Base-by-base conservation (phyloP, 768 basidiomycete genomes). In the Mycena haematopus region DNA sequence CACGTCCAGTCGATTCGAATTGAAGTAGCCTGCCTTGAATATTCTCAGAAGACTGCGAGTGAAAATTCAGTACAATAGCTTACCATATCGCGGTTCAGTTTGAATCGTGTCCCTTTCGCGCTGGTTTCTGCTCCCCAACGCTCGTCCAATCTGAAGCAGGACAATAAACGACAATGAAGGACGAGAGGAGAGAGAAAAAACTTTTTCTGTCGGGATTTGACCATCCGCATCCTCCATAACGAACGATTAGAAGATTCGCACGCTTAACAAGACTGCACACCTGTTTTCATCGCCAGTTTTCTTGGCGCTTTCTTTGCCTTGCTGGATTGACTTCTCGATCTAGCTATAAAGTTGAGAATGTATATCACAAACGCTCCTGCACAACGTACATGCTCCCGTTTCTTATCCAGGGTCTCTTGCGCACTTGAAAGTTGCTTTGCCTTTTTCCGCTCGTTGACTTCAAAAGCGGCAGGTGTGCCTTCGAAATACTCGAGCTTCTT, bases 251-350 rank as follows among this genome's bases (percentile, higher is more conserved):
- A 8, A 8, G 8, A 49, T 31, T 42, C 21, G 6, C 52, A 40
- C 19, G 19, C 1, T 7, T 42, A 21, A 24, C 22, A 9, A 15
- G 0, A 31, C 13, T 7, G 22, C 19, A 31, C 47, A 55, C 63
- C 83, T 79, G 64, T 88, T 88, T 54, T 89, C 86, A 65, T 89
- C 87, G 0, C 86, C 87, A 0, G 84, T 84, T 36, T 80, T 77
- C 66, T 81, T 86, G 1, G 86, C 86, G 8, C 78, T 76, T 53
- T 78, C 77, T 1, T 80, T 74, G 11, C 80, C 84, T 52, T 79
- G 79, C 38, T 81, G 79, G 35, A 90, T 90, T 24, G 83, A 82
- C 5, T 80, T 78, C 68, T 84, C 79, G 46, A 89, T 85, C 67
- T 80, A 74, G n/a, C n/a, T n/a, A n/a, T n/a, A n/a, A n/a, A n/a